Evolutionary conservation across 1,284 basidiomycete genomes (phyloP), one percentile per base, ranked within the genome.

Genomic region (Ceratobasidium sp.): DNA sequence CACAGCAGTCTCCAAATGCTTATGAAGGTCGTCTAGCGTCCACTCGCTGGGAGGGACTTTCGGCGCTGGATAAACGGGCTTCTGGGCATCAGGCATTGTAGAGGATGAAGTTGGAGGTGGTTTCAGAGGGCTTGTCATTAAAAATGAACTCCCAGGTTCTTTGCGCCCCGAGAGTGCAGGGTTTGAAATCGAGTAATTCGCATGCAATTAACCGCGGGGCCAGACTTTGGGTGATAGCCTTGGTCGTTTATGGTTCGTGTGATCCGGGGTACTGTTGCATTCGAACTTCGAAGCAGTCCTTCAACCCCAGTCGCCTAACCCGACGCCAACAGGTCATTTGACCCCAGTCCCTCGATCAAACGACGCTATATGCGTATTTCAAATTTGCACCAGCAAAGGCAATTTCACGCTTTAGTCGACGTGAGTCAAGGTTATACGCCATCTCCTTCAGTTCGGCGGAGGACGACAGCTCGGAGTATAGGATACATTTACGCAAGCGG

Each of bases 1-100:
- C 5, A 78, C 48, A 20, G 77, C 77, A 14, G 69, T 78, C 46
- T 78, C 71, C 8, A 73, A 48, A 27, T 77, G 76, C 38, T 59
- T 46, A 20, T 77, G 35, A n/a, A 77, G 23, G 38, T 71, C 60
- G 4, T 57, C 52, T 20, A 57, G 30, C 3, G 23, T 38, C 33
- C 44, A 52, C n/a, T 48, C n/a, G 7, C 5, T 48, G 35, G 73
- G 73, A 8, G 59, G n/a, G 38, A 16, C 60, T 44, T 65, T 44
- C 8, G 73, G 73, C 7, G 59, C 60, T 27, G 35, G 30, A 59
- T 46, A 75, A 16, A 27, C 46, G 14, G 73, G 73, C 20, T 60
- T 33, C 20, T 35, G n/a, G n/a, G 33, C 2, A 23, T 60, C 30
- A 3, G 57, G n/a, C 57, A 60, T 60, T 4, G 57, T 27, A 27